Evolutionary conservation across 345 rosid genomes (phyloP).

Genomic region (Populus deltoides): DNA sequence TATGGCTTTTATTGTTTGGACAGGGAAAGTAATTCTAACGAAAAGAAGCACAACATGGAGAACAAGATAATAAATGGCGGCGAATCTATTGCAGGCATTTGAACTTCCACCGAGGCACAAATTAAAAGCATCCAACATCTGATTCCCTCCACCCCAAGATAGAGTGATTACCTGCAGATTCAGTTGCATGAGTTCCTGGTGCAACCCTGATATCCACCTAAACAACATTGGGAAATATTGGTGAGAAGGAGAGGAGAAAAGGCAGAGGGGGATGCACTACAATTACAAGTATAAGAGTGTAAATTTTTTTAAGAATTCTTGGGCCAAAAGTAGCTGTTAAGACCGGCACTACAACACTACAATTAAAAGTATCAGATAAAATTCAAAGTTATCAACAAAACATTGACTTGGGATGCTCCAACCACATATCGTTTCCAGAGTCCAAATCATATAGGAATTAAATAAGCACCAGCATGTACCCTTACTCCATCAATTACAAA

Average conservation of each 20-base stretch:
- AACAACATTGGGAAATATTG: slow-evolving; percentile 1
- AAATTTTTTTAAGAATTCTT: not conserved
- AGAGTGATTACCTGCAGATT: slow-evolving; percentile 65
- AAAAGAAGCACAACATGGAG: not conserved
- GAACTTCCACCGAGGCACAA: not conserved
- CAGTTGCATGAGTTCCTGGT: slow-evolving; percentile 92
- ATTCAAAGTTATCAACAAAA: not conserved
- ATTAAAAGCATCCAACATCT: not conserved
- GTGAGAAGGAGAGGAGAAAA: not conserved
- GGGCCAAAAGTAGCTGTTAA: not conserved
- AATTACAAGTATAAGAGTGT: not conserved
- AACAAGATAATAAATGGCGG: not conserved
- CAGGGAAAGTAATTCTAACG: not conserved
- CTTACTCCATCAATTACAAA: not conserved
- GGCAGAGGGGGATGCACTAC: not conserved
- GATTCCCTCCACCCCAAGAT: not conserved
- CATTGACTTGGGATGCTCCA: not conserved
- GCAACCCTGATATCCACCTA: slow-evolving; percentile 93
- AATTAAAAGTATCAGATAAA: not conserved
- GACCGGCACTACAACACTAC: not conserved
- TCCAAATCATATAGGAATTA: not conserved
- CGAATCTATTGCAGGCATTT: not conserved
- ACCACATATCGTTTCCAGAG: not conserved
- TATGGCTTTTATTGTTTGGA: not conserved
- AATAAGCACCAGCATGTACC: not conserved